Evolutionary conservation across 2,329 filamentous ascomycete species (phyloP).

Genomic region (Capronia coronata): DNA sequence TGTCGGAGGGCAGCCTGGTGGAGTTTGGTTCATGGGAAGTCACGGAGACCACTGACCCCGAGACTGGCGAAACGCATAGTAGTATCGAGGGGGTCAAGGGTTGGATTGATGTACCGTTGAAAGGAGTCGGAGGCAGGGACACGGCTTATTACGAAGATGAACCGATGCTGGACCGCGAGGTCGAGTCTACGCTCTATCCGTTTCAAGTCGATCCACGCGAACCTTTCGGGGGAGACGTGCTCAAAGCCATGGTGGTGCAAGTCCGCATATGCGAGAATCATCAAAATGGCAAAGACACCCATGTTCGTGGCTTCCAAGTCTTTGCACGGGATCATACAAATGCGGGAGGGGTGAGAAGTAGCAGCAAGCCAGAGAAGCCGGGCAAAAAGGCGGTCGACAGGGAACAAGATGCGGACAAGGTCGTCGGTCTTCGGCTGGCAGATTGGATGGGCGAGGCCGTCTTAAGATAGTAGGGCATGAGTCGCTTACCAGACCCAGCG

Average conservation of each 20-base stretch:
- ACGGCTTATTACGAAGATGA: conserved; percentile 24
- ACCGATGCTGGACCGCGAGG: conserved; percentile 11
- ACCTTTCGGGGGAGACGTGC: conserved; percentile 56
- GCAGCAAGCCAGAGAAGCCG: conserved; percentile 25
- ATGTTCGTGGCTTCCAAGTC: conserved; percentile 85
- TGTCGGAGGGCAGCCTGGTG: conserved; percentile 82
- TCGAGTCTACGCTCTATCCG: conserved; percentile 15
- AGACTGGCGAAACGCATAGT: conserved; percentile 26
- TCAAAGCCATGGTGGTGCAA: conserved; percentile 84
- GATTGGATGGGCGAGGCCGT: conserved; percentile 48
- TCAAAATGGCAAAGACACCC: conserved; percentile 99
- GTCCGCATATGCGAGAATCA: conserved; percentile 92
- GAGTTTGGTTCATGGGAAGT: conserved; percentile 78
- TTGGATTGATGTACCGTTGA: conserved; percentile 79
- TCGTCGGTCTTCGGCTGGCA: conserved; percentile 38
- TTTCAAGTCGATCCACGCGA: conserved; percentile 10
- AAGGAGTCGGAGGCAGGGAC: conserved; percentile 51
- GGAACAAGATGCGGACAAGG: conserved; percentile 29
- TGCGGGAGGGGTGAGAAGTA: conserved; percentile 14
- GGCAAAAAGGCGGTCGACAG: conserved; percentile 24
- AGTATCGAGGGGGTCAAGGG: conserved; percentile 47
- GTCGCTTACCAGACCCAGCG: no score
- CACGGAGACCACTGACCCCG: conserved; percentile 51
- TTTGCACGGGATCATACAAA: conserved; percentile 50
- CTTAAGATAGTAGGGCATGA: conserved; percentile 36